Conservation (phyloP, 2,329 filamentous ascomycete species). For the Colletotrichum sojae region DNA sequence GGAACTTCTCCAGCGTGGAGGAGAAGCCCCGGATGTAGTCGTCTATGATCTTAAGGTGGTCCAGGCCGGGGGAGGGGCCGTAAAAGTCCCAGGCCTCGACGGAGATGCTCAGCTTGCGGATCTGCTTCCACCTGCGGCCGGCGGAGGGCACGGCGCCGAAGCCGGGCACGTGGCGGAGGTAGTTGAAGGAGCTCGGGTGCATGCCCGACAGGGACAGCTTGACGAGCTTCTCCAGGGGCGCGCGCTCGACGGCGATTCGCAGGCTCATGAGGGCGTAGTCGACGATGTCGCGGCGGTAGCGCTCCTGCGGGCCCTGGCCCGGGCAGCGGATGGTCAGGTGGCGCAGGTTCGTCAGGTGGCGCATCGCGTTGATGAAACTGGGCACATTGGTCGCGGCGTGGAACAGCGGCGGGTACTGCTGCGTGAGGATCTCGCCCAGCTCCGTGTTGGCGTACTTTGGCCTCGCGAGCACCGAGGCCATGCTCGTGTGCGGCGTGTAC, state of each 20-base stretch:
- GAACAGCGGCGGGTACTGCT: conserved; percentile 91
- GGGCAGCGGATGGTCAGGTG: conserved; percentile 85
- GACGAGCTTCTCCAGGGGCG: conserved; percentile 74
- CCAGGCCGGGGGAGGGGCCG: conserved; percentile 70
- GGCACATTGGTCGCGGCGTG: conserved; percentile 91
- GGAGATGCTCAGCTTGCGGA: conserved; percentile 79
- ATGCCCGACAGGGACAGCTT: conserved; percentile 81
- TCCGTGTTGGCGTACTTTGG: conserved; percentile 86
- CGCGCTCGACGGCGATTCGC: conserved; percentile 84
- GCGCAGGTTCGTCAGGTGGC: conserved; percentile 76
- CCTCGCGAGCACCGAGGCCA: conserved; percentile 71
- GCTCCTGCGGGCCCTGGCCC: conserved; percentile 76
- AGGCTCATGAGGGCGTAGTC: conserved; percentile 92
- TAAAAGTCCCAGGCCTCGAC: conserved; percentile 80
- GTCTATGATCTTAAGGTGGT: conserved; percentile 85
- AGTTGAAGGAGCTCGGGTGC: conserved; percentile 82
- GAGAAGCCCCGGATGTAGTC: conserved; percentile 83
- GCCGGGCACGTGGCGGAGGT: conserved; percentile 81
- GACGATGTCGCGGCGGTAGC: conserved; percentile 82
- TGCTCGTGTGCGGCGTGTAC: conserved; percentile 82
- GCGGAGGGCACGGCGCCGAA: conserved; percentile 83
- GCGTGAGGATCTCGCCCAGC: conserved; percentile 84
- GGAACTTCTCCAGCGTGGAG: conserved; percentile 75
- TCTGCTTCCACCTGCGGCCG: conserved; percentile 81
- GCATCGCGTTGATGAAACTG: conserved; percentile 84